Percentiles rank a stretch among this genome's conserved stretches.
Evolutionary conservation across 2,329 filamentous ascomycete genomes (phyloP).

Genomic region (Coleophoma eucalyptorum): DNA sequence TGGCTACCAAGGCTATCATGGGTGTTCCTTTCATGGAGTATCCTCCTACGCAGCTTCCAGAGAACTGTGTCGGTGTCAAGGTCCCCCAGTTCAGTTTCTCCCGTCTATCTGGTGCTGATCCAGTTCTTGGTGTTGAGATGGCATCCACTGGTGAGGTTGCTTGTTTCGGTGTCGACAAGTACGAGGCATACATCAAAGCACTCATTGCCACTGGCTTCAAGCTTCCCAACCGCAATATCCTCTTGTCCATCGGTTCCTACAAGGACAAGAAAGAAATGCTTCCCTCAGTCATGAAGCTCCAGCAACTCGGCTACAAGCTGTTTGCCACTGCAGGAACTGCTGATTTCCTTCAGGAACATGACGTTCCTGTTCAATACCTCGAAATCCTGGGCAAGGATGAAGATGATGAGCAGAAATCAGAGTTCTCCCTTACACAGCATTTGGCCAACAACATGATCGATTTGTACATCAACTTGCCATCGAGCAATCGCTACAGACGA

Average conservation of each 20-base stretch:
- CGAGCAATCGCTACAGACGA: constrained; percentile 93
- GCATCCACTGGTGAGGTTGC: constrained; percentile 97
- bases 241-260: constrained; percentile 93
- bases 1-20: constrained; percentile 97
- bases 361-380: constrained; percentile 87
- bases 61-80: constrained; percentile 91
- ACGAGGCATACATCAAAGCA: constrained; percentile 96
- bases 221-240: constrained; percentile 90
- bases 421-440: constrained; percentile 96
- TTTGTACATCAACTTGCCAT: constrained; percentile 98
- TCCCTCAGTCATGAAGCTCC: constrained; percentile 83
- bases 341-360: constrained; percentile 92
- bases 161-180: constrained; percentile 92
- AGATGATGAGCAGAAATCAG: constrained; percentile 76
- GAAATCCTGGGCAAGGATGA: constrained; percentile 78
- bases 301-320: constrained; percentile 89
- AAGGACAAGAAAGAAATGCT: constrained; percentile 99
- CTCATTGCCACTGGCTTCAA: constrained; percentile 95
- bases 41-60: constrained; percentile 69
- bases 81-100: constrained; percentile 99
- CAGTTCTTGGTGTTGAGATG: constrained; percentile 97
- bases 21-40: constrained; percentile 79
- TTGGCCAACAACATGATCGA: constrained; percentile 97
- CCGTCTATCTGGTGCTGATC: constrained; percentile 90
- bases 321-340: constrained; percentile 96